These are phyloP conservation scores for Aquilaria sinensis DNA, from an alignment of 345 rosid genomes.

Conservation along the genomic window DNA sequence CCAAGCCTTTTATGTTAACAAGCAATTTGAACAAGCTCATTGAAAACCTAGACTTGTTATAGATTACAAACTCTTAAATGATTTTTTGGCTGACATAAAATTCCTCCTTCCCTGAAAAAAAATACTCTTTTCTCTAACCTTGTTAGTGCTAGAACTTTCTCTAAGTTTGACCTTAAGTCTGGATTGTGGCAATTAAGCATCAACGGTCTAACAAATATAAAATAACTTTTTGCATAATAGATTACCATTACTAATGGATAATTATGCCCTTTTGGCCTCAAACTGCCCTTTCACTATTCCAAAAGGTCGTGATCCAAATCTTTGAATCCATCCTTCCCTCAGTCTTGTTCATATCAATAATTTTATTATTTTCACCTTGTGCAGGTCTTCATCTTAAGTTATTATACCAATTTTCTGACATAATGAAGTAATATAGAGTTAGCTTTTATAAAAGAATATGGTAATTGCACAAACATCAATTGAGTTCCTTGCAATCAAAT, in stretches of 20 bases:
- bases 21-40: not conserved
- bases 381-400: not conserved
- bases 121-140: not conserved
- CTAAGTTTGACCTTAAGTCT: not conserved
- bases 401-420: not conserved
- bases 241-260: not conserved
- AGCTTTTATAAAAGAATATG: not conserved
- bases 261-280: not conserved
- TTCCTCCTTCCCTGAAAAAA: not conserved
- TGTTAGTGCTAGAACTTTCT: not conserved
- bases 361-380: too few relatives aligned
- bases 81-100: not conserved
- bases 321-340: too few relatives aligned
- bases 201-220: too few relatives aligned
- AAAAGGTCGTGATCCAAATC: not conserved
- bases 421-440: not conserved
- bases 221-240: not conserved
- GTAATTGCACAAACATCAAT: too few relatives aligned
- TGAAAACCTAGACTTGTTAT: not conserved
- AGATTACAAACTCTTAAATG: not conserved
- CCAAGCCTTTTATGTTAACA: not conserved
- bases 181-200: not conserved
- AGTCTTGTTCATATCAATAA: not conserved
- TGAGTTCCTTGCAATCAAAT: not conserved
- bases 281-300: not conserved